A percentile compares a stretch with the other conserved stretches of the same genome.
These are phyloP conservation scores for Sarcomyxa edulis DNA, from an alignment of 768 basidiomycete species.

Conservation along the genomic window DNA sequence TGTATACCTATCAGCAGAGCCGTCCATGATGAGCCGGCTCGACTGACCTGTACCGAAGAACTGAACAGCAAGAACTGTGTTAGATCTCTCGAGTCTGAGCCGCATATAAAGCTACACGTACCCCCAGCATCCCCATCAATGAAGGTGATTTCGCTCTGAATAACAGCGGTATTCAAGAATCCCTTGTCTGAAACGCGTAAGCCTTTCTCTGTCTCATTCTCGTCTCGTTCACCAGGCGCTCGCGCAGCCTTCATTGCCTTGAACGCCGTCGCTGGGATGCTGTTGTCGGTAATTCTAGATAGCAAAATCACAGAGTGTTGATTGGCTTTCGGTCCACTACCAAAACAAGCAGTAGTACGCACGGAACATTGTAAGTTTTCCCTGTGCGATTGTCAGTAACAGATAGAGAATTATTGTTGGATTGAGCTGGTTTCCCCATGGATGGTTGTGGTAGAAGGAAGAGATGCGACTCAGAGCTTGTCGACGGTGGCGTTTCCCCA, in stretches of 20 bases:
- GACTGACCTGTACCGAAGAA: constrained; percentile 68
- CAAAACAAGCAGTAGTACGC: constrained; percentile 20
- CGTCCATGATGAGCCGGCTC: background rate
- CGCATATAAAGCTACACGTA: constrained; percentile 21
- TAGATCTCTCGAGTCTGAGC: no score
- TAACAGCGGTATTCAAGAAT: constrained; percentile 79
- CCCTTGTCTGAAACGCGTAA: constrained; percentile 76
- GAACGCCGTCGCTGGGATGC: constrained; percentile 76
- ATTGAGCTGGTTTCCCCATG: constrained; percentile 1
- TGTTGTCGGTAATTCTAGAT: constrained; percentile 75
- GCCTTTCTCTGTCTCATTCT: constrained; percentile 82
- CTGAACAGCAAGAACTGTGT: constrained; percentile 16
- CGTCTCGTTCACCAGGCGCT: constrained; percentile 57
- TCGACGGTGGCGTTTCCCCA: background rate
- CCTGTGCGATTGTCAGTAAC: constrained; percentile 85
- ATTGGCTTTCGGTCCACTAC: background rate
- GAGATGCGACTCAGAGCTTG: background rate
- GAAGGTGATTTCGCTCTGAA: constrained; percentile 78
- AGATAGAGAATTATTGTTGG: constrained; percentile 38
- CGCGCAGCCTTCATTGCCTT: constrained; percentile 62
- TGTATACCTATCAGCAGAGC: background rate
- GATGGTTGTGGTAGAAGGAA: constrained; percentile 5
- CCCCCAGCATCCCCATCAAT: constrained; percentile 88
- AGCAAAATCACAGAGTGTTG: no score
- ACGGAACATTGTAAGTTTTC: constrained; percentile 71